These are phyloP conservation scores for Ustilago curta DNA, from an alignment of 1,284 basidiomycete species.

Conservation along the genomic window DNA sequence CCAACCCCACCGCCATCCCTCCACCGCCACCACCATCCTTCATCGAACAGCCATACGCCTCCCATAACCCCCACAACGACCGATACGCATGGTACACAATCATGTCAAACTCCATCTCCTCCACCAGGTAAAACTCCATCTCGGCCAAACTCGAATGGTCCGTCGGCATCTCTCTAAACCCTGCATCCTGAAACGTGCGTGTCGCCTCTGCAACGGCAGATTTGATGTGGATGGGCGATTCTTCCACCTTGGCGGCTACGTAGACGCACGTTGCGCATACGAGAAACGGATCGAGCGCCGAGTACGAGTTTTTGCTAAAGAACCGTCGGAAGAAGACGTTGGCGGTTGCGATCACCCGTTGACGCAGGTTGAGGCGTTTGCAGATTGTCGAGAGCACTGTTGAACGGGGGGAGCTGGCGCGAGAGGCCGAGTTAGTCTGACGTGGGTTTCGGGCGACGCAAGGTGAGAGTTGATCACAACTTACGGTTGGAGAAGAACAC, in stretches of 20 bases:
- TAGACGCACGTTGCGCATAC: conserved; percentile 94
- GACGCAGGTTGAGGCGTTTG: conserved; percentile 83
- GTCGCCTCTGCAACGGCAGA: conserved; percentile 87
- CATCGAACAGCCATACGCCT: conserved; percentile 50
- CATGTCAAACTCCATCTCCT: conserved; percentile 94
- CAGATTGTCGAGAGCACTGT: conserved; percentile 83
- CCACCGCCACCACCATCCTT: neutral
- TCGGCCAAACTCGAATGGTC: conserved; percentile 89
- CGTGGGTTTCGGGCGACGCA: neutral
- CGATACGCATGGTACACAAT: conserved; percentile 94
- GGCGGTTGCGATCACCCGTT: conserved; percentile 91
- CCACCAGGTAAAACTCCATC: conserved; percentile 98
- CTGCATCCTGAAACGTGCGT: conserved; percentile 48
- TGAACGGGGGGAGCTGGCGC: neutral
- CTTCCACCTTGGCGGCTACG: conserved; percentile 95
- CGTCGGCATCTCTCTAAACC: conserved; percentile 75
- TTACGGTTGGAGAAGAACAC: conserved; percentile 64
- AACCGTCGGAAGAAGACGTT: conserved; percentile 93
- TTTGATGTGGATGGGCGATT: conserved; percentile 94
- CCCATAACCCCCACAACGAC: conserved; percentile 81
- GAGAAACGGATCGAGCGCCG: conserved; percentile 91
- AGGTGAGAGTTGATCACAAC: conserved; percentile 1
- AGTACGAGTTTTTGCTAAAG: conserved; percentile 77
- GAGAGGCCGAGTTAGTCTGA: neutral
- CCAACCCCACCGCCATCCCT: conserved; percentile 6